Evolutionary conservation across 2,329 filamentous ascomycete genomes (phyloP).

Genomic region (Pseudogymnoascus sp.): DNA sequence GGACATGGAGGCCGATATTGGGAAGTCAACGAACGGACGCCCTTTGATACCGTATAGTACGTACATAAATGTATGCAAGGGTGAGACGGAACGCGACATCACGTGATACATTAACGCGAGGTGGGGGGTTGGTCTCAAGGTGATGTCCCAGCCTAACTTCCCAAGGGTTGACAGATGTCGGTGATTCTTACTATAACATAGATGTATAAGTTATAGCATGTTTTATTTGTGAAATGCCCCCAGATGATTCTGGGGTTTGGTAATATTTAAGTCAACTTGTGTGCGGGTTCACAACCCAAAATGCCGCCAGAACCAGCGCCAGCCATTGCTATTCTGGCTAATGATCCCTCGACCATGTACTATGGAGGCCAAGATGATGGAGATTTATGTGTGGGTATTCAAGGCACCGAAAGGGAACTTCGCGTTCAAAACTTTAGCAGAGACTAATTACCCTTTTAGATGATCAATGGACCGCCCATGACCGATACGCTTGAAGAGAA

Average conservation of each 20-base stretch:
- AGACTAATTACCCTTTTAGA: conserved; percentile 2
- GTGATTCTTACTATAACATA: conserved; percentile 7
- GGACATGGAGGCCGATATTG: not conserved
- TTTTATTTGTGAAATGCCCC: conserved; percentile 3
- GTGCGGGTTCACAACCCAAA: conserved; percentile 3
- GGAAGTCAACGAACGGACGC: not conserved
- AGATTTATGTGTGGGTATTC: not conserved
- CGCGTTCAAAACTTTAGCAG: not conserved
- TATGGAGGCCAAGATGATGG: conserved; percentile 14
- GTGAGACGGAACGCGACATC: not conserved
- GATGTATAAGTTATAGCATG: conserved; percentile 5
- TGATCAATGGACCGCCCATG: conserved; percentile 25
- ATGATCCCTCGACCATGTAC: conserved; percentile 24
- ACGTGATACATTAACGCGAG: not conserved
- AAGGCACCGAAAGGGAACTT: not conserved
- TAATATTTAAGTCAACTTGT: not conserved
- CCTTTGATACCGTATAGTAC: not conserved
- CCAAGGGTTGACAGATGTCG: not conserved
- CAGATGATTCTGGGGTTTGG: conserved; percentile 3
- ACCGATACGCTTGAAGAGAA: conserved; percentile 39
- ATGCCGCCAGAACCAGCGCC: conserved; percentile 21
- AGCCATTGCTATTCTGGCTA: conserved; percentile 20
- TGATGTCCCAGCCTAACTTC: not conserved
- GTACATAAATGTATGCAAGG: conserved; percentile 6
- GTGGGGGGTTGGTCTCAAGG: not conserved